These are phyloP conservation scores for Exophiala calicioides DNA, from an alignment of 2,329 filamentous ascomycete genomes.

Conservation along the genomic window DNA sequence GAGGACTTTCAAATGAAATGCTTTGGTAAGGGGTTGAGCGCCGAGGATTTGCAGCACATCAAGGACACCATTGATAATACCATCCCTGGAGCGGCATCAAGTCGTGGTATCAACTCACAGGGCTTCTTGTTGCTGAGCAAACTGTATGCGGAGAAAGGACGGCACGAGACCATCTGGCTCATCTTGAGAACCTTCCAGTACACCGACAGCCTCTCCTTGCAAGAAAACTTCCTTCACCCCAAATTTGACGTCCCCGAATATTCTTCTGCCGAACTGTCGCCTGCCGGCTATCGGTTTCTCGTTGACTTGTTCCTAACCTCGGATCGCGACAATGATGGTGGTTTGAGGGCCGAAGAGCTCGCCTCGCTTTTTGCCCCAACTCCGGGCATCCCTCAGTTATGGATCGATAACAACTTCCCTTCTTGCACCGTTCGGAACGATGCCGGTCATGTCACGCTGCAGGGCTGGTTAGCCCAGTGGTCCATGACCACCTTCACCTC, in stretches of 20 bases:
- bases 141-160: conserved; percentile 93
- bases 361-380: conserved; percentile 88
- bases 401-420: conserved; percentile 86
- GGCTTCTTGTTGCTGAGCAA: conserved; percentile 92
- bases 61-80: conserved; percentile 79
- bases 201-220: conserved; percentile 88
- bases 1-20: conserved; percentile 87
- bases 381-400: conserved; percentile 81
- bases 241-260: conserved; percentile 93
- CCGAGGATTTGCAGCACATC: conserved; percentile 84
- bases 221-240: conserved; percentile 87
- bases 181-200: conserved; percentile 94
- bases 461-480: conserved; percentile 98
- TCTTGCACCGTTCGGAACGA: conserved; percentile 94
- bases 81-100: conserved; percentile 62
- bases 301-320: conserved; percentile 94
- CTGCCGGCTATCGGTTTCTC: conserved; percentile 93
- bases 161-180: conserved; percentile 98
- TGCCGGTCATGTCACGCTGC: conserved; percentile 89
- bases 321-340: conserved; percentile 96
- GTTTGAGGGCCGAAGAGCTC: conserved; percentile 82
- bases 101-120: conserved; percentile 73
- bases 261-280: conserved; percentile 89
- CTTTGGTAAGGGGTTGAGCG: conserved; percentile 81
- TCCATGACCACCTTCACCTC: conserved; percentile 99